A percentile compares a stretch with the other conserved stretches of the same genome.
Evolutionary conservation across 331 rosid species (phyloP).

Genomic region (Malus hybrid): DNA sequence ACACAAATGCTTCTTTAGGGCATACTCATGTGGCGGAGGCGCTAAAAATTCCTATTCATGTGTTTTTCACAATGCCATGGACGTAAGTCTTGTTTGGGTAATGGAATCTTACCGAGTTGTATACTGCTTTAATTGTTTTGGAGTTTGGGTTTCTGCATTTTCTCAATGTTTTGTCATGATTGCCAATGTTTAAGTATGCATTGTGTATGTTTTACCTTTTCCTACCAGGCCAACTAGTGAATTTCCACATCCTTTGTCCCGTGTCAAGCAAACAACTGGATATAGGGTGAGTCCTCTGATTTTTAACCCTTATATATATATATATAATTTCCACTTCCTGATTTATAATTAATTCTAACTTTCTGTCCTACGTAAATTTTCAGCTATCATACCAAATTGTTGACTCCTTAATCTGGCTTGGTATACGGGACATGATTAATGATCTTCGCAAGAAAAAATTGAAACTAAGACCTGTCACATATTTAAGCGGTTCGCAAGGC

Average conservation of each 20-base stretch:
- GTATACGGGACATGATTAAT: constrained; percentile 94
- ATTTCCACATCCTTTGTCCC: constrained; percentile 95
- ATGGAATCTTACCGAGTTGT: constrained; percentile 23
- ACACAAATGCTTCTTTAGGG: constrained; percentile 44
- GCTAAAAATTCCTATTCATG: constrained; percentile 79
- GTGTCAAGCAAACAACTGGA: constrained; percentile 93
- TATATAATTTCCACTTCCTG: constrained; percentile 2
- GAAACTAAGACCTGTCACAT: constrained; percentile 87
- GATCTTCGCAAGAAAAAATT: constrained; percentile 84
- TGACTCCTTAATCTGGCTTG: constrained; percentile 93
- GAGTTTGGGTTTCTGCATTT: background rate
- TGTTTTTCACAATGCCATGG: constrained; percentile 99
- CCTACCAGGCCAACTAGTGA: constrained; percentile 81
- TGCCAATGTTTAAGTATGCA: constrained; percentile 19
- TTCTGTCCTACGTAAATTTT: constrained; percentile 5
- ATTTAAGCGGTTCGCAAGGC: constrained; percentile 97
- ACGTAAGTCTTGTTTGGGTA: constrained; percentile 80
- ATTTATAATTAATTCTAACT: constrained; percentile 8
- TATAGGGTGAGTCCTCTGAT: constrained; percentile 56
- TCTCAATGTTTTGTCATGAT: background rate
- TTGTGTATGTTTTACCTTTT: constrained; percentile 18
- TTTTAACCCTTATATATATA: background rate
- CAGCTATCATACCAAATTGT: constrained; percentile 97
- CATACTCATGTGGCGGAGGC: constrained; percentile 98
- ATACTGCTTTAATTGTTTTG: constrained; percentile 16